phyloP scores from a whole-genome alignment of 2,329 filamentous ascomycete species.

The Rutstroemia sp. region DNA sequence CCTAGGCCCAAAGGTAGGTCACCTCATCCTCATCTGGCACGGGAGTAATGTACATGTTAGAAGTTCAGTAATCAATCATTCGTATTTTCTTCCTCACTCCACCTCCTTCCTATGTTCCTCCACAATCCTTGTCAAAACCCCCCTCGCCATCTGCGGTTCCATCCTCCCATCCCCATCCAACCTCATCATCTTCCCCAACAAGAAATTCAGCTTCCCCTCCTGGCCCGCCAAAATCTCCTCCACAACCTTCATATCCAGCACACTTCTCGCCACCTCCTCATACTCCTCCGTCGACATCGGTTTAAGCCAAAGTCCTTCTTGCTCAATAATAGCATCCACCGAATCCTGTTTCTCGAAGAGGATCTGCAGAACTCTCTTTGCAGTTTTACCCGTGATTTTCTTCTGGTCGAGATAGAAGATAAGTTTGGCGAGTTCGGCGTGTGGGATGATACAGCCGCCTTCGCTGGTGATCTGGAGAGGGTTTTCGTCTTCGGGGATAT shows the following conservation, averaged over 20 bases:
- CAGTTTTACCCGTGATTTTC: constrained; percentile 46
- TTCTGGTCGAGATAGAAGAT: constrained; percentile 36
- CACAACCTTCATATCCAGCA: constrained; percentile 44
- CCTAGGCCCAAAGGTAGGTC: no score
- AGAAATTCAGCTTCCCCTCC: constrained; percentile 58
- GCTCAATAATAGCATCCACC: constrained; percentile 46
- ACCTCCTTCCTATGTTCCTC: no score
- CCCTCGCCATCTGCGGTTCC: constrained; percentile 51
- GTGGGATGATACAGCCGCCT: constrained; percentile 22
- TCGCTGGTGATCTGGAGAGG: constrained; percentile 19
- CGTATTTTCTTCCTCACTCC: no score
- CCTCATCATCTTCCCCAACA: constrained; percentile 63
- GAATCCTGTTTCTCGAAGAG: constrained; percentile 36
- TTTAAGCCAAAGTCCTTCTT: constrained; percentile 46
- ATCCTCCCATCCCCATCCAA: constrained; percentile 52
- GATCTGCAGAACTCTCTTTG: constrained; percentile 50
- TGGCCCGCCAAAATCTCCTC: constrained; percentile 53
- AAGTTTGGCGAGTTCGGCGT: constrained; percentile 34
- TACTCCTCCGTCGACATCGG: constrained; percentile 51
- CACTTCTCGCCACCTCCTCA: constrained; percentile 45
- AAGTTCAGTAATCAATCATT: no score
- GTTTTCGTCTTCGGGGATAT: constrained; percentile 27
- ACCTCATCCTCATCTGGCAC: no score
- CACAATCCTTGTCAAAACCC: constrained; percentile 33
- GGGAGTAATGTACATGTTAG: no score